Evolutionary conservation across 2,329 filamentous ascomycete genomes (phyloP).

Genomic region (Trichoderma breve): DNA sequence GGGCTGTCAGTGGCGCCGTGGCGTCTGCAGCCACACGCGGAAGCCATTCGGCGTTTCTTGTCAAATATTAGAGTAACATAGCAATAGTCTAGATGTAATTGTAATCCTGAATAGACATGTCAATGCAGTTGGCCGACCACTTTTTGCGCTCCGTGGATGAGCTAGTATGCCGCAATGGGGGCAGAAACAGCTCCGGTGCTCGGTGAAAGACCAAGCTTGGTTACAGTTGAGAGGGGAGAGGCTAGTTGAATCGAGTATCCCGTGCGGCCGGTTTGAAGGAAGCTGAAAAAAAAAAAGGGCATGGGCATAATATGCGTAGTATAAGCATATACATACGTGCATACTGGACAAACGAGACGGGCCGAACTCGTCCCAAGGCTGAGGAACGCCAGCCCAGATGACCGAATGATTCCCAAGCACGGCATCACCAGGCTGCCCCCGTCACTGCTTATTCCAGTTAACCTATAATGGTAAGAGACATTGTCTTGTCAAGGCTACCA

Average conservation of each 20-base stretch:
- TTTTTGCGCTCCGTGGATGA: background rate
- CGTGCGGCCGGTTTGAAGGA: background rate
- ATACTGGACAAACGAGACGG: slow-evolving; percentile 3
- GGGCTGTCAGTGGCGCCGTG: background rate
- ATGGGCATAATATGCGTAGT: background rate
- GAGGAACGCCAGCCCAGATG: background rate
- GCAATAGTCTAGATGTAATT: slow-evolving; percentile 19
- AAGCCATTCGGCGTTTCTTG: slow-evolving; percentile 18
- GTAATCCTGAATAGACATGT: slow-evolving; percentile 1
- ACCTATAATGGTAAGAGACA: background rate
- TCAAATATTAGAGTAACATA: background rate
- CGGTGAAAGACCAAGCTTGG: background rate
- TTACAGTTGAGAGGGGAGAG: background rate
- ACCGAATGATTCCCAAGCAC: background rate
- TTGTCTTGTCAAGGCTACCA: background rate
- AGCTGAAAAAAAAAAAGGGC: background rate
- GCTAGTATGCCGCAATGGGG: background rate
- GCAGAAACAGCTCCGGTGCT: background rate
- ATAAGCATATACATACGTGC: background rate
- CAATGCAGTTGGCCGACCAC: background rate
- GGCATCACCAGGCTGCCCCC: background rate
- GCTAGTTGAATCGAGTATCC: background rate
- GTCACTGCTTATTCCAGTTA: background rate
- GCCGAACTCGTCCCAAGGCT: slow-evolving; percentile 17
- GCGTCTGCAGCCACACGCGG: background rate